Base-by-base conservation (phyloP, 139 green algal genomes). In the Mychonastes homosphaera region DNA sequence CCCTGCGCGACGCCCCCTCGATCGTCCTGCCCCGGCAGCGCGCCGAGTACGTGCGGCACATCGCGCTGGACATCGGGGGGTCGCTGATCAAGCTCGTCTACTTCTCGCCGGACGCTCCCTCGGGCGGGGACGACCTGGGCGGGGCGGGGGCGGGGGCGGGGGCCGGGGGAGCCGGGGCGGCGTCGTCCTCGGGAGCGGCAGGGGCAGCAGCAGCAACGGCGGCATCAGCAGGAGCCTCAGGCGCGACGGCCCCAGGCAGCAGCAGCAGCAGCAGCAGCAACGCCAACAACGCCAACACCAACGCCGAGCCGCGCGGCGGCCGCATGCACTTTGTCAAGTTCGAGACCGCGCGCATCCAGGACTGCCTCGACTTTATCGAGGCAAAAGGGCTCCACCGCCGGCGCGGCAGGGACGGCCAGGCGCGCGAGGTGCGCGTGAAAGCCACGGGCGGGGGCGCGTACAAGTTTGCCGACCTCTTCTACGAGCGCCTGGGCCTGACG, bases 261-360 rank as follows among this genome's bases (percentile, higher is more conserved):
- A 18, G 48, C 24, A 56, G 26, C 48, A 39, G 48, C n/a, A 19
- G 19, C 21, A 6, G 3, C 60, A 35, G 12, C 39, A n/a, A 33
- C 32, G 5, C 30, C 53, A 50, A 30, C 23, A 27, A 28, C 4
- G 5, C 35, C 12, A 19, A n/a, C 34, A 21, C 19, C 12, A 18
- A 33, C 24, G n/a, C 57, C 34, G 13, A 23, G 2, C 34, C 8
- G 16, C 30, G 24, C 8, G 19, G 64, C 82, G 75, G 75, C 12
- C 64, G 70, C 41, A 78, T 98, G 51, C 93, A 98, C 73, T 98
- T 99, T 78, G 87, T 96, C 15, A 97, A 98, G 72, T 99, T 98
- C 81, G 88, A 98, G 73, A 96, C 83, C 0, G 67, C 48, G 3
- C 81, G 84, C 15, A 65, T 99, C 10, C 58, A 90, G 6, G 79